Evolutionary conservation across 202 grass and related monocot species (phyloP), one percentile per base, ranked within the genome.

Genomic region (Bolboschoenoplectus hybrid): DNA sequence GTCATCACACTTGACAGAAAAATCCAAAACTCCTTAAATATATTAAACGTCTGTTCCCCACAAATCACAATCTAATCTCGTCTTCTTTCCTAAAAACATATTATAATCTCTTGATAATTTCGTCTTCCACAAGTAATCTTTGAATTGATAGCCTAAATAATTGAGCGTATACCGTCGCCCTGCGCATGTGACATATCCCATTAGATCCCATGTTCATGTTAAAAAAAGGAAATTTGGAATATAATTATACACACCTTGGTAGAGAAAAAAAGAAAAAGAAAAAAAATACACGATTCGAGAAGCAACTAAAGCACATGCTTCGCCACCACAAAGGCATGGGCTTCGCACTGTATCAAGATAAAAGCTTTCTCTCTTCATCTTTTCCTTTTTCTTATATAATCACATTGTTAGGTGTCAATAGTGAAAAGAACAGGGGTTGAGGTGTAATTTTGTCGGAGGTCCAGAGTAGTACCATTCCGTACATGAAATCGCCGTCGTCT

Each of bases 401-500:
- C 17, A 26, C 43, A 72, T 1, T 20, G 2, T 20, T 9, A 73
- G 0, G 2, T 45, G 16, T 8, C 2, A 70, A 71, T 44, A 44
- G 74, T 80, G 5, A 8, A 11, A 41, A 56, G 51, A 58, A 53
- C 1, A 41, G 14, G 75, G 11, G 40, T 2, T 60, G n/a, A 36
- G 9, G 2, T 39, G 36, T 80, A 80, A 60, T 80, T 80, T 63
- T 82, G 6, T 63, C 2, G 17, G 47, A 78, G 14, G 11, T n/a
- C 7, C 64, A n/a, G 38, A 63, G 36, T 63, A 5, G 57, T 62
- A 82, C 76, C 32, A 65, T 32, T 82, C 79, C 79, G 57, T 82
- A 82, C 79, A 65, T 14, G 14, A 58, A 80, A 41, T 45, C 56
- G 55, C 58, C 57, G 40, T 45, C 79, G 14, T 82, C 16, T 65